A percentile compares a stretch with the other conserved stretches of the same genome.
Evolutionary conservation across 345 rosid species (phyloP).

Genomic region (Cardamine chenopodiifolia): DNA sequence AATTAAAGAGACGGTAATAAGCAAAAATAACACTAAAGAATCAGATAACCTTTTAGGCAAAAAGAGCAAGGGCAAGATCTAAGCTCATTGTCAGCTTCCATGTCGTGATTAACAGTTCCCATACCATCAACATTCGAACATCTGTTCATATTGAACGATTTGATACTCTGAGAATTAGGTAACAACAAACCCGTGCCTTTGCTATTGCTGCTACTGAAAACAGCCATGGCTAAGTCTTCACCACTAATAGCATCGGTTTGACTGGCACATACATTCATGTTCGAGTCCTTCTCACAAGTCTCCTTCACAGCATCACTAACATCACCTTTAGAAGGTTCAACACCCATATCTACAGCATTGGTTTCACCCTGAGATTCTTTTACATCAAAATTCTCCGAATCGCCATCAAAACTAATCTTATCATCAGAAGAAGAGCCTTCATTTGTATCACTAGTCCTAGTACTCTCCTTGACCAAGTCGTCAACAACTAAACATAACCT

Average conservation of each 20-base stretch:
- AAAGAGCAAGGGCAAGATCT: constrained; percentile 81
- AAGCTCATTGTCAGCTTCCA: constrained; percentile 51
- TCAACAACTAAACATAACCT: constrained; percentile 57
- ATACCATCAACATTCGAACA: constrained; percentile 49
- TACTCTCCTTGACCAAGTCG: constrained; percentile 51
- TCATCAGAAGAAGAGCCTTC: constrained; percentile 37
- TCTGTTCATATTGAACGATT: constrained; percentile 54
- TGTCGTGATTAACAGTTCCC: constrained; percentile 43
- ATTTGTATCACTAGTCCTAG: constrained; percentile 34
- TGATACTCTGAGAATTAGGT: constrained; percentile 50
- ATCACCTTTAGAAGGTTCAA: constrained; percentile 20
- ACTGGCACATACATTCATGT: constrained; percentile 20
- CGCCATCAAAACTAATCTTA: constrained; percentile 24
- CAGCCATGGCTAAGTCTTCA: constrained; percentile 36
- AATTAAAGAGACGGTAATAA: not conserved
- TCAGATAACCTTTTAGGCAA: constrained; percentile 73
- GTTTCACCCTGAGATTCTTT: constrained; percentile 43
- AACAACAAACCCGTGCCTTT: constrained; percentile 42
- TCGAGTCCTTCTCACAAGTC: constrained; percentile 40
- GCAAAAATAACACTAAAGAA: not conserved
- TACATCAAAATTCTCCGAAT: constrained; percentile 40
- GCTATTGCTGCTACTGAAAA: constrained; percentile 37
- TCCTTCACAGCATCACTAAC: constrained; percentile 41
- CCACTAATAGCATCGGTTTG: constrained; percentile 29
- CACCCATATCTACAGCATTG: constrained; percentile 11